phyloP scores from a whole-genome alignment of 2,329 filamentous ascomycete species.

The Orbilia brochopaga region DNA sequence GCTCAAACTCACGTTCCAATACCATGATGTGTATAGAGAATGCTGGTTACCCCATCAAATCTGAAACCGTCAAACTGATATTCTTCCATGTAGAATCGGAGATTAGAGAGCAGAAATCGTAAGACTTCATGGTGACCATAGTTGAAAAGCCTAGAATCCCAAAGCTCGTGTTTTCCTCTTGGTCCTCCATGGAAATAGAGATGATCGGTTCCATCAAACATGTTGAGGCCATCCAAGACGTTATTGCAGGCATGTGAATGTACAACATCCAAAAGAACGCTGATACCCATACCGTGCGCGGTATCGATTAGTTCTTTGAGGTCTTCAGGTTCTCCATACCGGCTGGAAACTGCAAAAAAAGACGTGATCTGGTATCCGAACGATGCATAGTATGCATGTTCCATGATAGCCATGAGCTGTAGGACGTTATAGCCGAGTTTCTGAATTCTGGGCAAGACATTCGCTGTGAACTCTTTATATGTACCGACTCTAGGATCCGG shows the following conservation, averaged over 20 bases:
- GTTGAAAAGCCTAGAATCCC: slow-evolving; percentile 97
- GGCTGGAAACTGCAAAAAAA: slow-evolving; percentile 96
- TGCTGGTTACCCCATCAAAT: slow-evolving; percentile 97
- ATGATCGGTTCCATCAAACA: slow-evolving; percentile 93
- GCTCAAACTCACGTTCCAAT: slow-evolving; percentile 80
- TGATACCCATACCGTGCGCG: slow-evolving; percentile 86
- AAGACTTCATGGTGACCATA: slow-evolving; percentile 93
- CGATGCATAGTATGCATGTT: slow-evolving; percentile 98
- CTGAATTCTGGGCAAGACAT: slow-evolving; percentile 89
- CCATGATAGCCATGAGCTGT: slow-evolving; percentile 98
- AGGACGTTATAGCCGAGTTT: slow-evolving; percentile 94
- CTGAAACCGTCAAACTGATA: slow-evolving; percentile 96
- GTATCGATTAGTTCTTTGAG: slow-evolving; percentile 96
- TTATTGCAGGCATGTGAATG: slow-evolving; percentile 99
- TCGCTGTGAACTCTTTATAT: slow-evolving; percentile 95
- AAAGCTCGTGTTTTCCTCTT: slow-evolving; percentile 86
- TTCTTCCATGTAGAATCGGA: slow-evolving; percentile 99
- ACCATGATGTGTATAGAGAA: slow-evolving; percentile 94
- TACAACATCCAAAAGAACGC: slow-evolving; percentile 90
- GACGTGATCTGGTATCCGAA: slow-evolving; percentile 99
- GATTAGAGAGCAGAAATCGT: slow-evolving; percentile 92
- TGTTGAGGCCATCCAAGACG: slow-evolving; percentile 89
- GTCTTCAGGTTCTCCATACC: slow-evolving; percentile 91
- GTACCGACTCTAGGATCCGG: slow-evolving; percentile 86
- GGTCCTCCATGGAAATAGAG: slow-evolving; percentile 90